A percentile compares a stretch with the other conserved stretches of the same genome.
Conservation (phyloP, 129 eudicot species). For the Centaurea solstitialis region DNA sequence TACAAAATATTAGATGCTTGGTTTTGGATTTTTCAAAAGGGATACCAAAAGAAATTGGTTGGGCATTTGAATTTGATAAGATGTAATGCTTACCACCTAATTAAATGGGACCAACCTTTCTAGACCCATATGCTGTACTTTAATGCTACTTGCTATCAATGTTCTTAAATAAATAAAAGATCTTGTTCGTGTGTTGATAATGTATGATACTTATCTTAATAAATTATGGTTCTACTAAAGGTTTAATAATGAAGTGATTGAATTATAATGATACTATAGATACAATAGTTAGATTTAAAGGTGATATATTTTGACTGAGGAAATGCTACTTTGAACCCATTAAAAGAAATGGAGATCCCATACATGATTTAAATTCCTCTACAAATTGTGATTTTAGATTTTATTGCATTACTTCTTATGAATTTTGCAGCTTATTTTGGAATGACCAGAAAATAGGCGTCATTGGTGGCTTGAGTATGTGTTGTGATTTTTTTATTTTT, state of each 20-base stretch:
- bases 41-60: not conserved
- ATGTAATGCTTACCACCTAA: not conserved
- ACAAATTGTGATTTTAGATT: not conserved
- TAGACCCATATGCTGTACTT: not conserved
- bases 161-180: not conserved
- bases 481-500: no score
- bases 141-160: not conserved
- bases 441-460: not conserved
- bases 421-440: constrained; percentile 6
- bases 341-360: not conserved
- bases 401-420: not conserved
- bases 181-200: not conserved
- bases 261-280: no score
- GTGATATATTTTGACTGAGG: no score
- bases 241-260: no score
- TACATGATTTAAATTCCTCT: not conserved
- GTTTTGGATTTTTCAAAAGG: not conserved
- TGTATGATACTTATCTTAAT: not conserved
- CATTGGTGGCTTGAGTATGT: not conserved
- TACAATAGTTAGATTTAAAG: no score
- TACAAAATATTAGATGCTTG: no score
- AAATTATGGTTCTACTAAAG: not conserved
- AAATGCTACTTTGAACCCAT: no score
- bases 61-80: not conserved
- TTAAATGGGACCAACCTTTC: not conserved